Evolutionary conservation across 495 filamentous ascomycete genomes (phyloP).

Genomic region (Hyaloscypha hepaticicola): DNA sequence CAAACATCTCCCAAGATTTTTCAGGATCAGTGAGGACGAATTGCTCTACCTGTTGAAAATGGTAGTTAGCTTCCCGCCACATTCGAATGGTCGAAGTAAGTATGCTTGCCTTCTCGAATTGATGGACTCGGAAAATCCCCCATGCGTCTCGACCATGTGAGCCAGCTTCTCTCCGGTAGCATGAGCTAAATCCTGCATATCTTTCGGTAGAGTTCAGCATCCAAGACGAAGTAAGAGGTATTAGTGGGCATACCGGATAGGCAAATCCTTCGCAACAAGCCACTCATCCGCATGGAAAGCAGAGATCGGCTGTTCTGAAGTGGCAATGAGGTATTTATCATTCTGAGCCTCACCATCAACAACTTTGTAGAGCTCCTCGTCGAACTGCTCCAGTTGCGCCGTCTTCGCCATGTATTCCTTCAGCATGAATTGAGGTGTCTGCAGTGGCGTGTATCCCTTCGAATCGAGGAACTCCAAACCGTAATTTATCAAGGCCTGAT

Average conservation of each 20-base stretch:
- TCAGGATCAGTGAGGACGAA: slow-evolving; percentile 93
- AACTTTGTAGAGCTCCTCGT: slow-evolving; percentile 97
- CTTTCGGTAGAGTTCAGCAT: slow-evolving; percentile 30
- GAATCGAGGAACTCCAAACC: slow-evolving; percentile 81
- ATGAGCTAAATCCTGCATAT: slow-evolving; percentile 92
- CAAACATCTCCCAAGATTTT: slow-evolving; percentile 90
- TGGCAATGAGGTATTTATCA: slow-evolving; percentile 97
- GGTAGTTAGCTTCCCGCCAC: background rate
- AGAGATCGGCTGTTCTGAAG: slow-evolving; percentile 91
- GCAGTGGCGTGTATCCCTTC: slow-evolving; percentile 80
- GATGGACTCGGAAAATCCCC: slow-evolving; percentile 97
- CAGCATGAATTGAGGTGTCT: slow-evolving; percentile 95
- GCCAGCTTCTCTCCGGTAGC: slow-evolving; percentile 93
- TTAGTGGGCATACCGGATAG: slow-evolving; percentile 61
- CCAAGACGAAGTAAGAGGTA: background rate
- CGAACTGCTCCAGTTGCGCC: slow-evolving; percentile 94
- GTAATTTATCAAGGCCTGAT: slow-evolving; percentile 89
- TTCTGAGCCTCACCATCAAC: slow-evolving; percentile 79
- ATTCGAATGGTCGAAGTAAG: background rate
- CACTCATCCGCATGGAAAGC: slow-evolving; percentile 93
- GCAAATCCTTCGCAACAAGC: slow-evolving; percentile 80
- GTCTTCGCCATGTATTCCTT: slow-evolving; percentile 98
- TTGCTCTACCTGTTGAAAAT: slow-evolving; percentile 68
- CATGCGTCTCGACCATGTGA: slow-evolving; percentile 92
- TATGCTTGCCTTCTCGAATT: slow-evolving; percentile 82